Percentiles rank a stretch among this genome's conserved stretches.
Evolutionary conservation across 148 eudicot genomes (phyloP).

Genomic region (Amaranthus palmeri): DNA sequence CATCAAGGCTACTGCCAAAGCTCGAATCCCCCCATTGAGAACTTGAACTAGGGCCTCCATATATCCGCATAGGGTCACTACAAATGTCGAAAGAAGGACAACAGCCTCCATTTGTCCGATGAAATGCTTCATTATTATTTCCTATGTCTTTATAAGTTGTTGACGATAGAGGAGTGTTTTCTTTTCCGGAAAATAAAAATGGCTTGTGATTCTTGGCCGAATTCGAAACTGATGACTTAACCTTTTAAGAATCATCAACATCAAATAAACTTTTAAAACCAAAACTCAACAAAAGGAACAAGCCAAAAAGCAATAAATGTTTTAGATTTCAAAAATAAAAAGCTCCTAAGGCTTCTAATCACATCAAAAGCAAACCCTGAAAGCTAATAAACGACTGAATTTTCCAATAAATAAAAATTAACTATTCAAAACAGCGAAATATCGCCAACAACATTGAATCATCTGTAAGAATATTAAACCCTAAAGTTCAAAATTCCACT

Average conservation of each 20-base stretch:
- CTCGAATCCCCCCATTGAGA: conserved; percentile 6
- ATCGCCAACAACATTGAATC: not conserved
- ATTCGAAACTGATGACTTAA: not conserved
- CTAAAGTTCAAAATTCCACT: not conserved
- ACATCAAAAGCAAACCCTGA: not conserved
- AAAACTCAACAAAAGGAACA: not conserved
- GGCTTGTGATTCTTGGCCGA: conserved; percentile 10
- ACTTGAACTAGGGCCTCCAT: conserved; percentile 3
- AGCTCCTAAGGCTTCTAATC: not conserved
- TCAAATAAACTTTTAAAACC: not conserved
- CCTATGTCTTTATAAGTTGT: not conserved
- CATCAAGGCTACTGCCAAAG: conserved; percentile 15
- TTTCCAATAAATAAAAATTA: not conserved
- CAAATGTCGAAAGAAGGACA: not conserved
- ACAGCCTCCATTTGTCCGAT: conserved; percentile 11
- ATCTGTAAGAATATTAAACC: not conserved
- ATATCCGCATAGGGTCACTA: not conserved
- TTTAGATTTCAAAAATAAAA: not conserved
- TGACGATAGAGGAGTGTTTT: conserved; percentile 12
- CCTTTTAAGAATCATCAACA: conserved; percentile 4
- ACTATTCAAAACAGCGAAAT: not conserved
- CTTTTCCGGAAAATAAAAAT: conserved; percentile 19
- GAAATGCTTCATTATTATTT: conserved; percentile 4
- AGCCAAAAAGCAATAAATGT: not conserved
- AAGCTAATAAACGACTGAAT: not conserved